A percentile compares a stretch with the other conserved stretches of the same genome.
phyloP scores from a whole-genome alignment of 345 rosid genomes.

The Camelina neglecta region DNA sequence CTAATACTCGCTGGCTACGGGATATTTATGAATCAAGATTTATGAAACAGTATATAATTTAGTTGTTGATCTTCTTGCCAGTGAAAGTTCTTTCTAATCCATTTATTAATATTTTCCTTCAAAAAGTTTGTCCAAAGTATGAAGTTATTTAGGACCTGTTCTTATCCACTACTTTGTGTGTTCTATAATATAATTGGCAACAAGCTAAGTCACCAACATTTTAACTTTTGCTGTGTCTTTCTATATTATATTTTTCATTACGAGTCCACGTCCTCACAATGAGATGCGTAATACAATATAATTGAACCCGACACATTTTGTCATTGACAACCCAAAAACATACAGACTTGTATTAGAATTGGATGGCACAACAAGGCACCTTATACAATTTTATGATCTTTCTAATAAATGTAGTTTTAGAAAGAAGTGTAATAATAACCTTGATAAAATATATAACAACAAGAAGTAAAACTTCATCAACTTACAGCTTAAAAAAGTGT shows the following conservation, averaged over 20 bases:
- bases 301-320: constrained; percentile 34
- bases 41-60: background rate
- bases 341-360: constrained; percentile 9
- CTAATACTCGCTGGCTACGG: background rate
- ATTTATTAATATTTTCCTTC: background rate
- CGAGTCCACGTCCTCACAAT: constrained; percentile 29
- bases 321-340: constrained; percentile 34
- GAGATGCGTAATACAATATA: constrained; percentile 13
- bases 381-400: background rate
- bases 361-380: background rate
- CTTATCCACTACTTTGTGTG: constrained; percentile 34
- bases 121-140: constrained; percentile 9
- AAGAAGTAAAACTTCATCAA: too few species aligned
- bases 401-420: background rate
- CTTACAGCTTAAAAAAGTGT: too few species aligned
- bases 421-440: background rate
- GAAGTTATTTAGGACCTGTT: constrained; percentile 27
- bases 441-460: too few species aligned
- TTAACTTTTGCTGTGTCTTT: constrained; percentile 21
- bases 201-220: constrained; percentile 29
- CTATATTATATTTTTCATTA: constrained; percentile 23
- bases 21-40: background rate
- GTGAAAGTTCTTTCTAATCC: constrained; percentile 11
- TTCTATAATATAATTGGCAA: constrained; percentile 33
- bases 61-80: constrained; percentile 25